A percentile compares a stretch with the other conserved stretches of the same genome.
Evolutionary conservation across 768 basidiomycete genomes (phyloP).

Genomic region (Phlebiopsis gigantea): DNA sequence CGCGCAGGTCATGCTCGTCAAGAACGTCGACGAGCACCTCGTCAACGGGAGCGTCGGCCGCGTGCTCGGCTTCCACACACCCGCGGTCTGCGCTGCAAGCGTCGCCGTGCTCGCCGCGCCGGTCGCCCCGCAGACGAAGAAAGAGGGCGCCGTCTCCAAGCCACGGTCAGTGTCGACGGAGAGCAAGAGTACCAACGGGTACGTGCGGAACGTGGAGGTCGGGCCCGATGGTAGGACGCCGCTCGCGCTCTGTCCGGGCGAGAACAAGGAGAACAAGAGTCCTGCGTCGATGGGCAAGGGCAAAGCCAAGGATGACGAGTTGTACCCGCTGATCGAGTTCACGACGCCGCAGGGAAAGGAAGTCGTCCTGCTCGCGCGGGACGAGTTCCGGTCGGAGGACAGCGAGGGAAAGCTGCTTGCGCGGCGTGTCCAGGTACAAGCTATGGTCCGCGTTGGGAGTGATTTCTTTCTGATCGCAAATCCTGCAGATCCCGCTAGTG

Average conservation of each 20-base stretch:
- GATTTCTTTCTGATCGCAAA: neutral
- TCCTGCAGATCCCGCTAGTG: slow-evolving; percentile 61
- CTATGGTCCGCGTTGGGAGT: neutral
- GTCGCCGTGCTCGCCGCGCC: neutral
- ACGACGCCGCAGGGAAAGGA: slow-evolving; percentile 38
- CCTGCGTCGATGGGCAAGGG: slow-evolving; percentile 22
- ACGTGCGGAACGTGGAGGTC: slow-evolving; percentile 30
- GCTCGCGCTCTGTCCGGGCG: slow-evolving; percentile 8
- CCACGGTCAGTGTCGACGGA: slow-evolving; percentile 19
- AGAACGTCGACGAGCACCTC: slow-evolving; percentile 57
- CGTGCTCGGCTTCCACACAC: slow-evolving; percentile 47
- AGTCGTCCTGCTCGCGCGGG: slow-evolving; percentile 42
- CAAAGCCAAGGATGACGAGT: slow-evolving; percentile 33
- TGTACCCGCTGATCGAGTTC: slow-evolving; percentile 44
- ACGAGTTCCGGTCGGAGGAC: slow-evolving; percentile 50
- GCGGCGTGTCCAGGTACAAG: slow-evolving; percentile 36
- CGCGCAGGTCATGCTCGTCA: slow-evolving; percentile 67
- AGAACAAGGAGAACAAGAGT: slow-evolving; percentile 32
- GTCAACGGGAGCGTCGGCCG: slow-evolving; percentile 67
- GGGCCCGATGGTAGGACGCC: slow-evolving; percentile 27
- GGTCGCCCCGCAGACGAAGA: slow-evolving; percentile 1
- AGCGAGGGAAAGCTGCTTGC: slow-evolving; percentile 45
- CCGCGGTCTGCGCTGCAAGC: slow-evolving; percentile 19
- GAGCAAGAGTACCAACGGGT: slow-evolving; percentile 27
- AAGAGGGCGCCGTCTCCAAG: slow-evolving; percentile 5